A percentile compares a stretch with the other conserved stretches of the same genome.
phyloP scores from a whole-genome alignment of 805 yeast genomes.

The Teunomyces funiuensis region DNA sequence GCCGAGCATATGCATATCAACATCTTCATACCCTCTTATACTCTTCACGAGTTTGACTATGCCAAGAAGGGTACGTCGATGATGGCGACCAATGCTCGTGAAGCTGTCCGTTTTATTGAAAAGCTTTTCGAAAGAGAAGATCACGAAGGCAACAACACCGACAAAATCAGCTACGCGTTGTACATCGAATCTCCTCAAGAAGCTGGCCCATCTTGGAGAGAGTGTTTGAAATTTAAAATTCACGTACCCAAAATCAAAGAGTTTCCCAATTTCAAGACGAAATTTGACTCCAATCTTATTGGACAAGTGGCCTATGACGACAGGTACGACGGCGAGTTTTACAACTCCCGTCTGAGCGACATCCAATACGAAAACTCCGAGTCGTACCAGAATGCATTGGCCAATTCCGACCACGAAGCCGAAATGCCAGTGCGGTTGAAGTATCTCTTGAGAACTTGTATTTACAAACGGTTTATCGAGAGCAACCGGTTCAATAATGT shows the following conservation, averaged over 20 bases:
- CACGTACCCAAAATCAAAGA: conserved; percentile 50
- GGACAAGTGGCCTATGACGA: conserved; percentile 11
- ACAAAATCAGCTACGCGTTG: conserved; percentile 22
- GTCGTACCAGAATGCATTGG: conserved; percentile 24
- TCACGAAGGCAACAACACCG: conserved; percentile 9
- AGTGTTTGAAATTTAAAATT: conserved; percentile 45
- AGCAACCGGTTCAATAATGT: conserved; percentile 24
- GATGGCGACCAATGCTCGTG: conserved; percentile 63
- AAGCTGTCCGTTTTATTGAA: conserved; percentile 63
- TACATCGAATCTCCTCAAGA: conserved; percentile 42
- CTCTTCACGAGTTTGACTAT: conserved; percentile 24
- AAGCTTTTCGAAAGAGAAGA: conserved; percentile 28
- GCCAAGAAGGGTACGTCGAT: conserved; percentile 48
- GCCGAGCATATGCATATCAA: conserved; percentile 26
- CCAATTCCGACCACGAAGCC: conserved; percentile 31
- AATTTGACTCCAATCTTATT: conserved; percentile 28
- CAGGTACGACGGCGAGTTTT: conserved; percentile 7
- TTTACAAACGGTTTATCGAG: conserved; percentile 51
- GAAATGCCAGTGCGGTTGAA: conserved; percentile 54
- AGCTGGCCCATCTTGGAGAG: conserved; percentile 51
- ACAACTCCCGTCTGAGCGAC: conserved; percentile 18
- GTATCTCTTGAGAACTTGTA: conserved; percentile 56
- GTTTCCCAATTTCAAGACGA: conserved; percentile 46
- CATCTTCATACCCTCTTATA: conserved; percentile 53
- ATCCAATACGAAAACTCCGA: conserved; percentile 29